Evolutionary conservation across 179 eudicot species (phyloP).

Genomic region (Beta lomatogona): DNA sequence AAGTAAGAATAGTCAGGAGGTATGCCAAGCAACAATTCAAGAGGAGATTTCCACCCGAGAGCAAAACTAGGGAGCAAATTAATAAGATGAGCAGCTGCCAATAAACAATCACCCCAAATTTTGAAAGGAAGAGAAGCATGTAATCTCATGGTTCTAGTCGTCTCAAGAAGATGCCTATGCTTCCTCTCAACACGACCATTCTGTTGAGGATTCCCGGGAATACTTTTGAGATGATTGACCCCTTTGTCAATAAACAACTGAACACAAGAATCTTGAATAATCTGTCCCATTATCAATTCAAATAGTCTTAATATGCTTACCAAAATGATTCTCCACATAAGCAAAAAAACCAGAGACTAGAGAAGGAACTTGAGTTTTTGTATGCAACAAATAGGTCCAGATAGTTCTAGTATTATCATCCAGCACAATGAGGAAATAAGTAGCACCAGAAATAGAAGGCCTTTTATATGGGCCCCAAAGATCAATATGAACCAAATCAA

Average conservation of each 20-base stretch:
- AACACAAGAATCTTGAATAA: background rate
- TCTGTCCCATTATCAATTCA: constrained; percentile 1
- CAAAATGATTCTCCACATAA: background rate
- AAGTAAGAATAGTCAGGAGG: too few relatives aligned
- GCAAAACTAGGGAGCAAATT: too few relatives aligned
- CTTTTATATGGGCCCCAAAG: background rate
- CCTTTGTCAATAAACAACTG: background rate
- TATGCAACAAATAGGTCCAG: background rate
- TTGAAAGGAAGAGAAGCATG: too few relatives aligned
- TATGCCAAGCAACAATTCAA: too few relatives aligned
- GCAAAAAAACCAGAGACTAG: background rate
- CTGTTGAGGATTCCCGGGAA: background rate
- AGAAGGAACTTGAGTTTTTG: background rate
- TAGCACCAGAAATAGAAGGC: background rate
- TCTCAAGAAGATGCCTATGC: too few relatives aligned
- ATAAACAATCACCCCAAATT: too few relatives aligned
- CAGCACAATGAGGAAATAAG: background rate
- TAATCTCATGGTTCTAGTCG: too few relatives aligned
- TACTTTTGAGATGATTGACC: background rate
- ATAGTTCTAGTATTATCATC: background rate
- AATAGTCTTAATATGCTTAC: background rate
- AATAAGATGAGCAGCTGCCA: too few relatives aligned
- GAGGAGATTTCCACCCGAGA: too few relatives aligned
- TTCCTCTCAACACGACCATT: background rate
- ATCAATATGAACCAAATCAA: constrained; percentile 6